Base-by-base conservation (phyloP, 306 rosid genomes). In the Malus sylvestris region DNA sequence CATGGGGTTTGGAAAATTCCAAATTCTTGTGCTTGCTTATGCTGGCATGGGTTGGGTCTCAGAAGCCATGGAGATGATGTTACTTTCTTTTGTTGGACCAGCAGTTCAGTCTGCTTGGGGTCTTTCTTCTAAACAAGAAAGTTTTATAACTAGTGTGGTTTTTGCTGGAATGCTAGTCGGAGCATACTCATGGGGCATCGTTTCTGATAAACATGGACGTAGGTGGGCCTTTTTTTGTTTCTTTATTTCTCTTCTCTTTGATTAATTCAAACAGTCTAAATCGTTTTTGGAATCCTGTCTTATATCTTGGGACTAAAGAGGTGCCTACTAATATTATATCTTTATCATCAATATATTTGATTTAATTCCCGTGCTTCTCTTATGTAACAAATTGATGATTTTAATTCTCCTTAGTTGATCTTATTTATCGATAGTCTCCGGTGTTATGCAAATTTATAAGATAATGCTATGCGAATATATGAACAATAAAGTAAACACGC, bases 61-160 rank as follows among this genome's bases (percentile, higher is more conserved):
- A 65, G 99, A 95, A 85, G 99, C 97, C 42, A 95, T 95, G 99
- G 99, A 95, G 87, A 87, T 95, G 99, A 95, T 95, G 99, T 69
- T 95, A 27, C 97, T 95, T 42, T 95, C 97, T 30, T 91, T 95
- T 81, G 89, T 95, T 6, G 99, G 99, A 68, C 97, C 99, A 10
- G 99, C 99, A 11, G 93, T 92, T 79, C 89, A 86, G 79, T 85
- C 97, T 67, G 85, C 83, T n/a, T 92, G 96, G 97, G 81, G 15
- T 79, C 93, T 95, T 84, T 90, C 99, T 66, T 44, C 99, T 73
- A 87, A 79, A 62, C 81, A 95, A 79, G 93, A 95, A 79, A 87
- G 93, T 69, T 74, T 92, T 12, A 87, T 92, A 53, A 85, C 99
- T 20, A 95, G 93, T 46, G 93, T 62, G 69, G 99, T 95, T 76